Evolutionary conservation across 2,329 filamentous ascomycete genomes (phyloP), one percentile per base, ranked within the genome.

Genomic region (Amauroascus niger): DNA sequence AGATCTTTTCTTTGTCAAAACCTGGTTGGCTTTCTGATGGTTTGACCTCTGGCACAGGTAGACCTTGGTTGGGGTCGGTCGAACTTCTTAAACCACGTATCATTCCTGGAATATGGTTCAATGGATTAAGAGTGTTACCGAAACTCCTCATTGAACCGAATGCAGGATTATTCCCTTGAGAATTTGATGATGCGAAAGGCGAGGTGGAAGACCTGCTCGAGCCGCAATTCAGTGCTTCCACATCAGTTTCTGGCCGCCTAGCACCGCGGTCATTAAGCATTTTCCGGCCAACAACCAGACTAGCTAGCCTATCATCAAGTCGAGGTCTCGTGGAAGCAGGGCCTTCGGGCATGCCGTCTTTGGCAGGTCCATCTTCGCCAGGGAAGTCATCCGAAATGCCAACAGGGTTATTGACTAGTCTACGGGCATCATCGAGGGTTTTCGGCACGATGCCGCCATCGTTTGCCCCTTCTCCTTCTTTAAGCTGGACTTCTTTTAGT

Each of bases 361-460:
- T 76, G 66, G 6, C 77, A 1, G 78, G 77, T 59, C 75, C 79
- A 39, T 76, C 72, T 35, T 78, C 82, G 62, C 72, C 74, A 3
- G 70, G 61, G 28, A 66, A 68, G 55, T 65, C 76, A 54, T 81
- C 80, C 35, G 84, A 81, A 20, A 63, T 53, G 9, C 60, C 60
- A 8, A 61, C 48, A n/a, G 71, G 68, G 46, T 68, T 63, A 63
- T 82, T 87, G 58, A 98, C 86, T 9, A 98, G 79, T 66, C 89
- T 91, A 45, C 89, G 80, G 14, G 91, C 93, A 63, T 98, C 93
- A 62, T 95, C 93, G 0, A 98, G 75, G 1, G 93, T 98, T 63
- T 88, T 91, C 1, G 93, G 93, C 0, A 95, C 77, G 39, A 76
- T 65, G 6, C 81, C 71, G 1, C 82, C 69, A 5, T 71, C 68